These are phyloP conservation scores for Backusella australiensis DNA, from an alignment of 192 early-diverging fungal genomes.

Conservation along the genomic window DNA sequence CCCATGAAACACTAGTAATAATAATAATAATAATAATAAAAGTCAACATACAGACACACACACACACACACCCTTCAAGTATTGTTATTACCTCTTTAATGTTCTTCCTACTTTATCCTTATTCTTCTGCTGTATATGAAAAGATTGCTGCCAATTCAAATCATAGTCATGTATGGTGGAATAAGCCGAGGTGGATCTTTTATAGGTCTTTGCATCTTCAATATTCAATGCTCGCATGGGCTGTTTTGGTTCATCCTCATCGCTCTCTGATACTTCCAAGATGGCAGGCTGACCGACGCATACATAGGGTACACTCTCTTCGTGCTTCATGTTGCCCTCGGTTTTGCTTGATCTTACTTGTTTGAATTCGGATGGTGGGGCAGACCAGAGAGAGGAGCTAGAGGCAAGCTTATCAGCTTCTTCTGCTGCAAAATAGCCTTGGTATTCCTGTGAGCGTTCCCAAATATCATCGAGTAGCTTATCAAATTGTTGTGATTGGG, in stretches of 20 bases:
- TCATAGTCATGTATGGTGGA: not conserved
- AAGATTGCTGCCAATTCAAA: slow-evolving; percentile 4
- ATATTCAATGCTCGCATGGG: not conserved
- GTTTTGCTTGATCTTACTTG: not conserved
- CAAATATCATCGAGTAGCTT: slow-evolving; percentile 7
- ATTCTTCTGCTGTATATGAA: slow-evolving; percentile 11
- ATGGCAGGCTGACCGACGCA: not conserved
- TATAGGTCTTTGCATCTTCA: slow-evolving; percentile 9
- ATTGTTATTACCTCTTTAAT: not conserved
- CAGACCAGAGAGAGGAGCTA: not conserved
- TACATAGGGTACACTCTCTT: not conserved
- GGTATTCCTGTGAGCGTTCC: slow-evolving; percentile 9
- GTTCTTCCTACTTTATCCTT: slow-evolving; percentile 9
- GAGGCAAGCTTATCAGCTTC: not conserved
- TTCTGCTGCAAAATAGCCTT: slow-evolving; percentile 11
- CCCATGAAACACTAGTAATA: slow-evolving; percentile 16
- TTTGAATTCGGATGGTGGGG: not conserved
- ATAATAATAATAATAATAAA: not conserved
- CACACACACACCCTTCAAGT: not conserved
- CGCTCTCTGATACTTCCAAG: not conserved
- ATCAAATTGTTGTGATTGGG: slow-evolving; percentile 13
- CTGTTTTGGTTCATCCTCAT: not conserved
- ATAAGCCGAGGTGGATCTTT: not conserved
- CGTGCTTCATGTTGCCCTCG: not conserved
- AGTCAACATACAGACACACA: not conserved